phyloP scores from a whole-genome alignment of 2,329 filamentous ascomycete species.

The Phyllosticta citrichinensis region DNA sequence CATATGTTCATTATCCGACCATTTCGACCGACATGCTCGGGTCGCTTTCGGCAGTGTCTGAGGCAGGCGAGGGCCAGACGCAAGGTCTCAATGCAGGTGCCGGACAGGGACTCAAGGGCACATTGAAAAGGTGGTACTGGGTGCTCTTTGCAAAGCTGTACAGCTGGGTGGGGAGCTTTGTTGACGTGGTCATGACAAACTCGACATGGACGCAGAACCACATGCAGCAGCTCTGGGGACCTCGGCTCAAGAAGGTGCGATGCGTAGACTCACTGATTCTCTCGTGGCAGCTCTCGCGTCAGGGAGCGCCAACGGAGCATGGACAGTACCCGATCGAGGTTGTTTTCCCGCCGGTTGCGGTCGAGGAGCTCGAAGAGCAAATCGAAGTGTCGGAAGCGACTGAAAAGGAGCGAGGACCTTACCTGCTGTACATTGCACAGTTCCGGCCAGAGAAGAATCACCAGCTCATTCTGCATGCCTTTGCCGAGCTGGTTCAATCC shows the following conservation, averaged over 20 bases:
- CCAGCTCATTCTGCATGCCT: constrained; percentile 72
- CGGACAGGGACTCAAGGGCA: constrained; percentile 61
- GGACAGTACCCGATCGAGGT: constrained; percentile 46
- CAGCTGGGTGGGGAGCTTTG: constrained; percentile 66
- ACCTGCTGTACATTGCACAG: constrained; percentile 87
- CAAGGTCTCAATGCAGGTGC: constrained; percentile 71
- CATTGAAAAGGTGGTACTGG: constrained; percentile 76
- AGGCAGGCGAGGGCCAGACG: constrained; percentile 3
- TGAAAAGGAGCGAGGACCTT: constrained; percentile 59
- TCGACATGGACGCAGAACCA: constrained; percentile 86
- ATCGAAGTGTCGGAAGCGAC: constrained; percentile 61
- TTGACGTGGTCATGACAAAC: constrained; percentile 97
- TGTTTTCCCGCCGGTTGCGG: constrained; percentile 86
- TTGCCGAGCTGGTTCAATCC: constrained; percentile 56
- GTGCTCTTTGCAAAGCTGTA: constrained; percentile 73
- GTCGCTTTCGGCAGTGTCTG: constrained; percentile 54
- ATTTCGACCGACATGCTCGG: constrained; percentile 97
- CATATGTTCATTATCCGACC: constrained; percentile 96
- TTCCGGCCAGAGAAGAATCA: constrained; percentile 98
- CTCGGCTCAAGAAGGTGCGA: constrained; percentile 3
- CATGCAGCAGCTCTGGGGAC: constrained; percentile 35
- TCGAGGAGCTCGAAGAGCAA: constrained; percentile 67
- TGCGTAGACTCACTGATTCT: constrained; percentile 9
- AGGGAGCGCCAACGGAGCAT: constrained; percentile 4
- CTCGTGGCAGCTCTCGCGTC: constrained; percentile 3